phyloP scores from a whole-genome alignment of 2,329 filamentous ascomycete genomes.

The Colletotrichum lini region DNA sequence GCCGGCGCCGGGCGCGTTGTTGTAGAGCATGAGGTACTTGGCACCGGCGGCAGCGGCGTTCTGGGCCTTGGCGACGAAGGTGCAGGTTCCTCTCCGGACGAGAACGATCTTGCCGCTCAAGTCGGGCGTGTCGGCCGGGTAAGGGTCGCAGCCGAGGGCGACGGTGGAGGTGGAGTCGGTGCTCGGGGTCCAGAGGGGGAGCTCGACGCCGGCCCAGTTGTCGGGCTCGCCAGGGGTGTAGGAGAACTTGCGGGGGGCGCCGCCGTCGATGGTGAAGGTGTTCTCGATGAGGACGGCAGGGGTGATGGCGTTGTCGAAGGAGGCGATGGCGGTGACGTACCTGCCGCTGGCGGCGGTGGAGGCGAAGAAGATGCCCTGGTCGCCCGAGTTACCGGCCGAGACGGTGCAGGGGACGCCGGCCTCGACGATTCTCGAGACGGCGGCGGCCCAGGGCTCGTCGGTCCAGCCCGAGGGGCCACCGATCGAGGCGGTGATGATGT shows the following conservation, averaged over 20 bases:
- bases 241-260: slow-evolving; percentile 55
- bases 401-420: slow-evolving; percentile 67
- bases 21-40: slow-evolving; percentile 74
- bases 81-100: slow-evolving; percentile 71
- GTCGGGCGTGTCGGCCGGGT: slow-evolving; percentile 68
- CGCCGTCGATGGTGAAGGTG: slow-evolving; percentile 57
- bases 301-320: slow-evolving; percentile 62
- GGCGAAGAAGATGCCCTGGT: slow-evolving; percentile 63
- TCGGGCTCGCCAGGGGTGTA: slow-evolving; percentile 59
- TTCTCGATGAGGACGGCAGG: slow-evolving; percentile 60
- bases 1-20: slow-evolving; percentile 60
- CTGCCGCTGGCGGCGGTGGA: slow-evolving; percentile 64
- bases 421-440: slow-evolving; percentile 66
- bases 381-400: slow-evolving; percentile 67
- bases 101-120: slow-evolving; percentile 71
- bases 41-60: slow-evolving; percentile 70
- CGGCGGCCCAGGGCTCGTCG: slow-evolving; percentile 65
- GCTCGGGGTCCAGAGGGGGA: slow-evolving; percentile 65
- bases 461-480: slow-evolving; percentile 67
- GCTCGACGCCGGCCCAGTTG: slow-evolving; percentile 60
- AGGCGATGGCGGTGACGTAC: slow-evolving; percentile 63
- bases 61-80: slow-evolving; percentile 67
- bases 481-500: slow-evolving; percentile 71
- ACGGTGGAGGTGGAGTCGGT: slow-evolving; percentile 61
- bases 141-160: slow-evolving; percentile 66